A percentile compares a stretch with the other conserved stretches of the same genome.
These are phyloP conservation scores for Fusarium circinatum DNA, from an alignment of 2,329 filamentous ascomycete species.

Conservation along the genomic window DNA sequence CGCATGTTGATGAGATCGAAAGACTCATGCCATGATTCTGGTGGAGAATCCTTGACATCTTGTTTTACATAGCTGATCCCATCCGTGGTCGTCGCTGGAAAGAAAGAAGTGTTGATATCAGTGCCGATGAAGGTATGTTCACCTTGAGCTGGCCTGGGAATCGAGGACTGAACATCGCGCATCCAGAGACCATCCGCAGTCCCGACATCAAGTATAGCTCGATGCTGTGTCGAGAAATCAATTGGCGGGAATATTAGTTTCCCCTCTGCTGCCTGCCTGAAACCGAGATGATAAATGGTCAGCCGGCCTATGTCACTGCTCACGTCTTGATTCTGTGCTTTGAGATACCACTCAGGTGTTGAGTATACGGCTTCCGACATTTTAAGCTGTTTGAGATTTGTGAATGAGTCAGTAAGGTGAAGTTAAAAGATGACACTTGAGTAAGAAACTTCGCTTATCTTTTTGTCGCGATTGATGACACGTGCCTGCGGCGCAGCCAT, in stretches of 20 bases:
- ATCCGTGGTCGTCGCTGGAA: not conserved
- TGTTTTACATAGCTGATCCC: not conserved
- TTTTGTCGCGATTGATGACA: not conserved
- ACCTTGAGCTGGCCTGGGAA: not conserved
- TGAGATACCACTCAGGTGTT: conserved; percentile 11
- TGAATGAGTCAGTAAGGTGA: not conserved
- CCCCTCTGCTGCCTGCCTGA: not conserved
- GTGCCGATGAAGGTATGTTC: conserved; percentile 4
- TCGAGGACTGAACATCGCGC: not conserved
- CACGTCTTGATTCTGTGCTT: conserved; percentile 6
- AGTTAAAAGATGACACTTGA: fast-evolving
- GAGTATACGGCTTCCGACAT: not conserved
- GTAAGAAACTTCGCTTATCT: not conserved
- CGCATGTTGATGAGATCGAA: conserved; percentile 17
- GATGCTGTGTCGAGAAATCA: not conserved
- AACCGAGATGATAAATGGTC: conserved; percentile 6
- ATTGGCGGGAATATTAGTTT: not conserved
- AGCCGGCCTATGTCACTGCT: conserved; percentile 6
- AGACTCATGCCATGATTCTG: not conserved
- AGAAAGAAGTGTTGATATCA: conserved; percentile 11
- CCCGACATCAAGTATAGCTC: not conserved
- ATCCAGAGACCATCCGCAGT: conserved; percentile 17
- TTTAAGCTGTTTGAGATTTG: fast-evolving
- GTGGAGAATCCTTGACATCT: not conserved
- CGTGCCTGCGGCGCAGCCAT: not conserved